phyloP scores from a whole-genome alignment of 345 rosid genomes.

The Moringa oleifera region DNA sequence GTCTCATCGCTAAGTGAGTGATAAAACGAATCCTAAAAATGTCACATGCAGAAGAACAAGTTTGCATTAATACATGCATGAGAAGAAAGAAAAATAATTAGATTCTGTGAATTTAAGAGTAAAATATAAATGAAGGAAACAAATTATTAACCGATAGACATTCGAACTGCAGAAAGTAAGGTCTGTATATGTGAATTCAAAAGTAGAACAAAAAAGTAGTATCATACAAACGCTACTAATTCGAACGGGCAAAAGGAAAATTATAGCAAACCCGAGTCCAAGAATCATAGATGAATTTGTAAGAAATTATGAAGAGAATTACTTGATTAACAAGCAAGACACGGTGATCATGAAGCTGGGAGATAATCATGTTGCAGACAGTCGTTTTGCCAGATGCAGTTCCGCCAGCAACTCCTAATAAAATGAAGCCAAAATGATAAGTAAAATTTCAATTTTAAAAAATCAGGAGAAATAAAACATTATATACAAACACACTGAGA shows the following conservation, averaged over 20 bases:
- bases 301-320: conserved; percentile 5
- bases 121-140: too few relatives aligned
- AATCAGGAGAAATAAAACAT: not conserved
- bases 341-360: conserved; percentile 79
- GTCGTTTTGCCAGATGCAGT: conserved; percentile 96
- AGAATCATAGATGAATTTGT: not conserved
- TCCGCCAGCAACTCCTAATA: conserved; percentile 80
- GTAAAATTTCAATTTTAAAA: not conserved
- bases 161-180: too few relatives aligned
- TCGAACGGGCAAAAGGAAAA: not conserved
- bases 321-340: conserved; percentile 88
- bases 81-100: too few relatives aligned
- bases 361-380: conserved; percentile 86
- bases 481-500: too few relatives aligned
- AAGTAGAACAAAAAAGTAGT: too few relatives aligned
- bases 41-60: not conserved
- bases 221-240: too few relatives aligned
- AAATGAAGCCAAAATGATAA: not conserved
- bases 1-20: conserved; percentile 47
- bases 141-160: too few relatives aligned
- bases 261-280: not conserved
- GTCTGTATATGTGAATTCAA: too few relatives aligned
- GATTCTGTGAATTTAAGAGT: too few relatives aligned
- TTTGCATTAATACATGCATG: too few relatives aligned
- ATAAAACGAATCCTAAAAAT: conserved; percentile 75